Conservation (phyloP, 768 basidiomycete species). For the Amanita inopinata region DNA sequence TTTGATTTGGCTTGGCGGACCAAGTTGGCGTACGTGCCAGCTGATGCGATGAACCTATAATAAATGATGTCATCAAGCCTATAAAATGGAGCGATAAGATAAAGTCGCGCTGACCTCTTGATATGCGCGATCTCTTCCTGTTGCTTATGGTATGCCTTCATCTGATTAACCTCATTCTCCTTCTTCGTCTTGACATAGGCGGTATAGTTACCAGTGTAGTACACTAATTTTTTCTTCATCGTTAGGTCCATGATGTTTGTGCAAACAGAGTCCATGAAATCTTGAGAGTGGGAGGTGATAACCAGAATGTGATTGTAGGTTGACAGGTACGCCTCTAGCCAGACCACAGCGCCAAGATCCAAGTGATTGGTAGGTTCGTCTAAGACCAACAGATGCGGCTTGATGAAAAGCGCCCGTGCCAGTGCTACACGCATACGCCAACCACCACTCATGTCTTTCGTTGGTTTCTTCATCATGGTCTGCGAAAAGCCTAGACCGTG, state of each 20-base stretch:
- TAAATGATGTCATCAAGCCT: constrained; percentile 8
- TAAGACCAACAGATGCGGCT: constrained; percentile 89
- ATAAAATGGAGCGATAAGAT: background rate
- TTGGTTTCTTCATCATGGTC: constrained; percentile 91
- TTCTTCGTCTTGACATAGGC: constrained; percentile 93
- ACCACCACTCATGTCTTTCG: constrained; percentile 98
- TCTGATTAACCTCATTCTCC: constrained; percentile 99
- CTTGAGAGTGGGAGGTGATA: constrained; percentile 96
- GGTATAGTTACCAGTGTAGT: constrained; percentile 94
- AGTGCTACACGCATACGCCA: constrained; percentile 99
- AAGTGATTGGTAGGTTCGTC: constrained; percentile 92
- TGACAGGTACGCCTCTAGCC: constrained; percentile 96
- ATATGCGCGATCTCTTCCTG: constrained; percentile 98
- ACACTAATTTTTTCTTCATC: constrained; percentile 82
- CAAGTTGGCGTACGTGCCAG: constrained; percentile 98
- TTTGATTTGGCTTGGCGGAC: constrained; percentile 99
- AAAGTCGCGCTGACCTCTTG: constrained; percentile 61
- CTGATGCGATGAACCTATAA: constrained; percentile 90
- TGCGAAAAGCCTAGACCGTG: constrained; percentile 91
- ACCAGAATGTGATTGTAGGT: constrained; percentile 99
- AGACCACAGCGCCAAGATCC: constrained; percentile 96
- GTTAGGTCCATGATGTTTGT: constrained; percentile 98
- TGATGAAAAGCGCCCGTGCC: constrained; percentile 91
- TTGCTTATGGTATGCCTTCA: constrained; percentile 98
- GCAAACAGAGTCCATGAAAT: constrained; percentile 97